Base-by-base conservation (phyloP, 495 filamentous ascomycete species). In the Penicillium egyptiacum region DNA sequence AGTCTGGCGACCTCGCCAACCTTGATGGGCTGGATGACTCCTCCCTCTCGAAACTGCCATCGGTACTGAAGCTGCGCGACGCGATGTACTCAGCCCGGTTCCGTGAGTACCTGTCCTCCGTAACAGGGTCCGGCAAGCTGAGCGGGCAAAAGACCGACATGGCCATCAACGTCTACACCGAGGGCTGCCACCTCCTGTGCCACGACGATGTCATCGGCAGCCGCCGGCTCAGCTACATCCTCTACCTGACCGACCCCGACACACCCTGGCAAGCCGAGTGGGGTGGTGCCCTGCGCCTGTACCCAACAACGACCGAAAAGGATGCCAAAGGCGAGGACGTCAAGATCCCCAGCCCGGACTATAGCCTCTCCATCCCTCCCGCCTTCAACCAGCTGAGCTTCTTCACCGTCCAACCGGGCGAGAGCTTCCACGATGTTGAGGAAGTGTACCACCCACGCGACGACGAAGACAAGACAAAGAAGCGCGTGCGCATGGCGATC, bases 161-260 rank as follows among this genome's bases (percentile, higher is more conserved):
- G 95, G 94, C 94, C 40, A 96, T 99, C 77, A 99, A 98, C 72
- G 85, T 98, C 40, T 99, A 99, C 70, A 96, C 90, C 1, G 94
- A 95, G 47, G 92, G 93, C 17, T 96, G 92, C 65, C 94, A 96
- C 73, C 81, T 99, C 4, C 78, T 99, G 43, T 96, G 93, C 71
- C 94, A 99, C 64, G 94, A 99, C 78, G 94, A 99, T 73, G 95
- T 97, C 25, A 99, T 99, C 71, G 94, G 94, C 20, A 95, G 87
- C 61, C 81, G 94, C 28, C 85, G 91, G 53, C 84, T 99, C 53
- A 94, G 89, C 77, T 99, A 97, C 70, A 99, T 99, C 60, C 81
- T 99, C 51, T 99, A 99, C 70, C 79, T 99, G 49, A 93, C 89
- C 25, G 91, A 96, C 62, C 95, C 95, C 16, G 92, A 98, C 62